Evolutionary conservation across 805 yeast genomes (phyloP).

Genomic region (Wickerhamomyces rabaulensis): DNA sequence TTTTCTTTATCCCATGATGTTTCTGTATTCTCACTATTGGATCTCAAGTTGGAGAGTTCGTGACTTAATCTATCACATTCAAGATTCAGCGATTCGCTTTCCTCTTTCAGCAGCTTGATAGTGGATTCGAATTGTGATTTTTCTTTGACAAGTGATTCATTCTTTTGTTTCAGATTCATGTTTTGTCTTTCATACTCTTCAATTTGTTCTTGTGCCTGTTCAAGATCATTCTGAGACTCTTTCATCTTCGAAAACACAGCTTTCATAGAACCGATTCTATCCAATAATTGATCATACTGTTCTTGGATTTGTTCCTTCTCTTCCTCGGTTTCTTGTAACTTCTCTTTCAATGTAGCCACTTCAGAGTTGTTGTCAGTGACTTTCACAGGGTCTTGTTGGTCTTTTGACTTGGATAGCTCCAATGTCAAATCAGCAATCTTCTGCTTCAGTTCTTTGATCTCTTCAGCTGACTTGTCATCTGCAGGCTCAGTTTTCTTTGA

Average conservation of each 20-base stretch:
- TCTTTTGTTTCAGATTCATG: constrained; percentile 28
- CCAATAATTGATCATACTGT: constrained; percentile 57
- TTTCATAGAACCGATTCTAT: constrained; percentile 68
- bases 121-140: constrained; percentile 29
- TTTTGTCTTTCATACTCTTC: constrained; percentile 41
- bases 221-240: constrained; percentile 60
- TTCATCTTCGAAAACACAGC: constrained; percentile 69
- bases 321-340: constrained; percentile 31
- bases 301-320: constrained; percentile 56
- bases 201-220: constrained; percentile 45
- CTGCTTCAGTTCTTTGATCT: constrained; percentile 7
- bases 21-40: constrained; percentile 23
- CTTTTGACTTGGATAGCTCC: constrained; percentile 2
- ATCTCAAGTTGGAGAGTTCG: constrained; percentile 32
- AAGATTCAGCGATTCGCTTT: constrained; percentile 40
- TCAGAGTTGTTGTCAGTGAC: constrained; percentile 1
- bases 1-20: constrained; percentile 12
- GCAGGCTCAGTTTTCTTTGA: constrained; percentile 4
- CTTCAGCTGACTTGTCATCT: constrained; percentile 1
- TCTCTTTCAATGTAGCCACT: constrained; percentile 16
- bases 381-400: constrained; percentile 1
- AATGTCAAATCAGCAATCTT: constrained; percentile 10
- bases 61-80: constrained; percentile 50
- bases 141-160: constrained; percentile 29
- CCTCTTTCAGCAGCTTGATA: constrained; percentile 33